A percentile compares a stretch with the other conserved stretches of the same genome.
Evolutionary conservation across 805 yeast genomes (phyloP).

Genomic region (Brettanomyces bruxellensis): DNA sequence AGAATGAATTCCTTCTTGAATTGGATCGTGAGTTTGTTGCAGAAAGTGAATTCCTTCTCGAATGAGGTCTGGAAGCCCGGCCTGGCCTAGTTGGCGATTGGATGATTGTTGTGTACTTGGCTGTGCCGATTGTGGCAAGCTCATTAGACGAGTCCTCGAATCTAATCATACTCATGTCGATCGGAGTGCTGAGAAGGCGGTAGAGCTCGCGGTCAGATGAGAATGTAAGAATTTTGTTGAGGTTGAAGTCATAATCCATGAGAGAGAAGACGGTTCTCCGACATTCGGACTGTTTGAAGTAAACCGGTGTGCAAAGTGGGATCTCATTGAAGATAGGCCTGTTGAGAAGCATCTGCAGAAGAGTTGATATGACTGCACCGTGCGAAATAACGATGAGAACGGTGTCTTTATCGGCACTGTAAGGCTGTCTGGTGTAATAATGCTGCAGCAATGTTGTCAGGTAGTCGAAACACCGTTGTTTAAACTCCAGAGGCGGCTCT

Average conservation of each 20-base stretch:
- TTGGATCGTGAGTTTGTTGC: slow-evolving; percentile 1
- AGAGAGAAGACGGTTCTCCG: slow-evolving; percentile 19
- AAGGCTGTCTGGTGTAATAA: slow-evolving; percentile 17
- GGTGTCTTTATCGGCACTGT: slow-evolving; percentile 22
- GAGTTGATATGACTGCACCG: slow-evolving; percentile 34
- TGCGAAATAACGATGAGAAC: slow-evolving; percentile 30
- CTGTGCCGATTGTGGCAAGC: slow-evolving; percentile 13
- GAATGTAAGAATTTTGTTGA: slow-evolving; percentile 18
- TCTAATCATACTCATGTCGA: slow-evolving; percentile 20
- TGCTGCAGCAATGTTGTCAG: slow-evolving; percentile 25
- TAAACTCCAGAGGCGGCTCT: slow-evolving; percentile 29
- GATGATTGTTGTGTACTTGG: slow-evolving; percentile 13
- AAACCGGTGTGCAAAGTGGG: slow-evolving; percentile 29
- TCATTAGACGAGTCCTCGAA: slow-evolving; percentile 18
- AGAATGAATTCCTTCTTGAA: neutral
- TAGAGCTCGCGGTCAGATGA: slow-evolving; percentile 19
- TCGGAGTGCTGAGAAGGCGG: slow-evolving; percentile 14
- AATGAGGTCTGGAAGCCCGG: neutral
- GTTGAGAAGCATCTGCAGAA: slow-evolving; percentile 29
- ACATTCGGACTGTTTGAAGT: slow-evolving; percentile 19
- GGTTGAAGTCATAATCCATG: slow-evolving; percentile 26
- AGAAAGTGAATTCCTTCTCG: neutral
- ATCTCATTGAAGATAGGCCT: slow-evolving; percentile 31
- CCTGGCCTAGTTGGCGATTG: slow-evolving; percentile 11
- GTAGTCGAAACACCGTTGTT: slow-evolving; percentile 26